Evolutionary conservation across 176 grass and related monocot genomes (phyloP), one percentile per base, ranked within the genome.

Genomic region (Elaeis guineensis): DNA sequence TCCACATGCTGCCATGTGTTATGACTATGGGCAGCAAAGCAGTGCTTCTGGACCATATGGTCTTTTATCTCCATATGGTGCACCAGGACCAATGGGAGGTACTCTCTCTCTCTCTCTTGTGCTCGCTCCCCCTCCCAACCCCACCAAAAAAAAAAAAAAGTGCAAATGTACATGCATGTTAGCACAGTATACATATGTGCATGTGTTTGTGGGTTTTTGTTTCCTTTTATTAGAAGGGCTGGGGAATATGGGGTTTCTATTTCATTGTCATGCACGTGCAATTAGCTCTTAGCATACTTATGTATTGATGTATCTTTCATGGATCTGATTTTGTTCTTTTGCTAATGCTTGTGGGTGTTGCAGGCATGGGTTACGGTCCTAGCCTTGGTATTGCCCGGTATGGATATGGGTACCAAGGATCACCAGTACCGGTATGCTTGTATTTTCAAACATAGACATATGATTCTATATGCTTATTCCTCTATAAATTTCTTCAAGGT

Each of bases 361-460:
- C 67, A 85, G 87, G 78, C 23, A 87, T 87, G 78, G 78, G 86
- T 26, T 97, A 85, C 78, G 87, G 87, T 12, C 87, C 69, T 67
- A 70, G 86, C 22, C 83, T 78, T 54, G 80, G 82, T 16, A 66
- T 90, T 58, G 78, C 64, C 17, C 69, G 78, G 76, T 97, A 88
- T 70, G 70, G 78, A 58, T 97, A 85, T 96, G 92, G 80, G 14
- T 91, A 82, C 82, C 75, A 83, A 77, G 87, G 92, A 82, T 97
- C 84, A 57, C 92, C 87, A 29, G 82, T 97, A 75, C 83, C 78
- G 69, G 87, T 91, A 75, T 72, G 80, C 72, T 25, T 81, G 72
- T 25, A 51, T 56, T 65, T 53, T 67, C 28, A 17, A 49, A 39
- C 11, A 77, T 25, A 48, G 35, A 44, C 11, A 12, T 44, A 14